phyloP scores from a whole-genome alignment of 2,329 filamentous ascomycete species.

The Talaromyces funiculosus region DNA sequence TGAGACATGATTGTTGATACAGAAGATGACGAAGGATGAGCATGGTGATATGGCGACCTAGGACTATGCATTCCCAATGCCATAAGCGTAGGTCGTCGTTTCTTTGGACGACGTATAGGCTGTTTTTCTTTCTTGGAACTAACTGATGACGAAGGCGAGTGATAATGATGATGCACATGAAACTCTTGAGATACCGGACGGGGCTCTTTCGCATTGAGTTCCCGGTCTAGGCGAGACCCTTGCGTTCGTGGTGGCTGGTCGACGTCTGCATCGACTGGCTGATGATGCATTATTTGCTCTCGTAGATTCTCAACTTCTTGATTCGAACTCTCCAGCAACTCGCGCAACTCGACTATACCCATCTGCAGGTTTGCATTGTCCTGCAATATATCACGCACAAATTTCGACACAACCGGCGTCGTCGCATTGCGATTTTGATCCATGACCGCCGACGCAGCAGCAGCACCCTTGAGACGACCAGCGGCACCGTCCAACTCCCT shows the following conservation, averaged over 20 bases:
- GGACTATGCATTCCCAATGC: conserved; percentile 24
- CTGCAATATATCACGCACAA: conserved; percentile 89
- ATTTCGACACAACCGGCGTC: conserved; percentile 71
- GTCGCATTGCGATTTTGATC: conserved; percentile 54
- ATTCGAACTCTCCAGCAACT: conserved; percentile 86
- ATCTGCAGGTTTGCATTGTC: conserved; percentile 93
- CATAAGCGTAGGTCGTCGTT: conserved; percentile 57
- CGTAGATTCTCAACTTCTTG: conserved; percentile 85
- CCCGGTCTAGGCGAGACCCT: conserved; percentile 60
- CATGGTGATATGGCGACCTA: conserved; percentile 24
- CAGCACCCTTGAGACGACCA: conserved; percentile 73
- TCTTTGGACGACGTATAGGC: conserved; percentile 57
- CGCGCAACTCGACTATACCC: conserved; percentile 82
- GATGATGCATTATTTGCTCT: conserved; percentile 70
- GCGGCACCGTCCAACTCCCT: conserved; percentile 74
- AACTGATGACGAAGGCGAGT: conserved; percentile 54
- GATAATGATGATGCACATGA: conserved; percentile 93
- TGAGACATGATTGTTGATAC: conserved; percentile 59
- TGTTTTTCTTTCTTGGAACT: conserved; percentile 42
- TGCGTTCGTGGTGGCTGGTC: conserved; percentile 22
- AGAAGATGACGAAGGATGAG: conserved; percentile 38
- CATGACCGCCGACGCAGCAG: conserved; percentile 59
- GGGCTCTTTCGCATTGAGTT: conserved; percentile 55
- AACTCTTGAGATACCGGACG: conserved; percentile 62
- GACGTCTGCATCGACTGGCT: conserved; percentile 29